A percentile compares a stretch with the other conserved stretches of the same genome.
These are phyloP conservation scores for Gossypium ekmanianum DNA, from an alignment of 345 rosid species.

Conservation along the genomic window DNA sequence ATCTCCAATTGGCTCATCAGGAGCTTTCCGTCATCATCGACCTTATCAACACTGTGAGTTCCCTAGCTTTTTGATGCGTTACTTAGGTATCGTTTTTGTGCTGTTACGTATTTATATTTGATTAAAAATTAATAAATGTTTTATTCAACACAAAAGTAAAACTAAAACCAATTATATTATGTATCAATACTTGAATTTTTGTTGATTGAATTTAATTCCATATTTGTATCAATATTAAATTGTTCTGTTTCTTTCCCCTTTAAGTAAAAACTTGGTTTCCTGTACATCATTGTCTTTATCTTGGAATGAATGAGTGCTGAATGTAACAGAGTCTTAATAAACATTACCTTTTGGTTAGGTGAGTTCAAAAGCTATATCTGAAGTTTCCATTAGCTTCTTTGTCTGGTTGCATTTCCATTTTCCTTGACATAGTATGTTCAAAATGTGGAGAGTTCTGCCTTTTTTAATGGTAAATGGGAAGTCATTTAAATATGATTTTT, in stretches of 20 bases:
- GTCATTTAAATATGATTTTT: neutral
- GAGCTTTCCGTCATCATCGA: conserved; percentile 84
- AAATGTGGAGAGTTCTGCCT: neutral
- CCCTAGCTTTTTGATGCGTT: neutral
- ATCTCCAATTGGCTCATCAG: conserved; percentile 84
- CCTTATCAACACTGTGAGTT: conserved; percentile 81
- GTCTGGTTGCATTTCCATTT: neutral
- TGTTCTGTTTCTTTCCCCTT: neutral
- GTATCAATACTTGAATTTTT: neutral
- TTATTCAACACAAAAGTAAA: too few relatives aligned
- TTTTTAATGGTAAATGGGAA: neutral
- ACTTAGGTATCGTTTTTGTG: neutral
- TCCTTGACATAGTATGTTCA: conserved; percentile 3
- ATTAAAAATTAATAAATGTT: neutral
- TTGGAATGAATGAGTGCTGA: neutral
- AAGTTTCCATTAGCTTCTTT: neutral
- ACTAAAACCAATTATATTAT: neutral
- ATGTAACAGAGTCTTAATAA: neutral
- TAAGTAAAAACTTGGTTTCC: neutral
- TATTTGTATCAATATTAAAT: neutral
- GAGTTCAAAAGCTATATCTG: neutral
- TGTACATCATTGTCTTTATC: neutral
- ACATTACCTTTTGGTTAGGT: neutral
- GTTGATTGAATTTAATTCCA: neutral
- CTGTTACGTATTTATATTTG: neutral